Conservation (phyloP, 176 grass and related monocot genomes). For the barley (Hordeum vulgare) region MorexV3_pseudomolecules_assembly NC_058520.1:355653282-355653781, state of each 20-base stretch:
- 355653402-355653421: too few relatives aligned
- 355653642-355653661: neutral
- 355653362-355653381: slow-evolving; percentile 49
- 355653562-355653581: slow-evolving; percentile 75
- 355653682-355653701: slow-evolving; percentile 83
- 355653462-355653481: slow-evolving; percentile 96
- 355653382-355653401: neutral
- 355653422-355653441: neutral
- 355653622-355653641: neutral
- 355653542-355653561: slow-evolving; percentile 79
- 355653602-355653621: neutral
- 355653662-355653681: neutral
- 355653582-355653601: slow-evolving; percentile 29
- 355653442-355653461: slow-evolving; percentile 51
- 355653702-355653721: slow-evolving; percentile 99
- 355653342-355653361: slow-evolving; percentile 79
- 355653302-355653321: slow-evolving; percentile 58
- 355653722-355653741: slow-evolving; percentile 90
- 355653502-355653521: slow-evolving; percentile 85
- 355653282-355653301: slow-evolving; percentile 62
- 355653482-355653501: slow-evolving; percentile 83
- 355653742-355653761: slow-evolving; percentile 82
- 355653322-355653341: slow-evolving; percentile 80
- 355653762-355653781: slow-evolving; percentile 84
- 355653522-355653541: slow-evolving; percentile 82